Evolutionary conservation across 2,329 filamentous ascomycete genomes (phyloP), one percentile per base, ranked within the genome.

Genomic region (Pseudocercospora macadamiae): DNA sequence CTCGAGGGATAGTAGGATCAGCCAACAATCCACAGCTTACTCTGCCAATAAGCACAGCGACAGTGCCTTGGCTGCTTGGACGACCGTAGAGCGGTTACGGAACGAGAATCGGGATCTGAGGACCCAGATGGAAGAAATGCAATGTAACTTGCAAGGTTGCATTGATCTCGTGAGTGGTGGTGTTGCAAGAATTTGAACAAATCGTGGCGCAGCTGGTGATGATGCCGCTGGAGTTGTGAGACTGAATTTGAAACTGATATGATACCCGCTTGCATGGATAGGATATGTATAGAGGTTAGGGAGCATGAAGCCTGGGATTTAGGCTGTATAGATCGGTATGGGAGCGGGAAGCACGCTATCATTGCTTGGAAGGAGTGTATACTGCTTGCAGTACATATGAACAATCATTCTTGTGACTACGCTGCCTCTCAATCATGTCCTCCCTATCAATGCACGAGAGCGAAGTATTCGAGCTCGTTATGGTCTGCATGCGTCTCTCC

Each of bases 101-200:
- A 74, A 82, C 49, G 83, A 87, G 71, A 87, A 85, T 61, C 71
- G 74, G 23, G 76, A 75, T 6, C 70, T 87, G 48, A 82, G 83
- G 66, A 72, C 75, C 44, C 75, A 83, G 48, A 75, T 87, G 3
- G 76, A 77, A 9, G 78, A 82, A 52, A 73, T 87, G 32, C 82
- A 86, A 66, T 72, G 76, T 39, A 79, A 79, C 18, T 76, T 86
- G 51, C 83, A 87, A 55, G 80, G 82, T 39, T 83, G 81, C 51
- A 76, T 87, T 63, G 79, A 81, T 59, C 73, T 85, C 51, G 80
- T 85, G 45, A 36, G 39, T n/a, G 55, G 55, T n/a, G n/a, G n/a
- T n/a, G n/a, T n/a, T n/a, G n/a, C n/a, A n/a, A n/a, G n/a, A n/a
- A n/a, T n/a, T n/a, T n/a, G n/a, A n/a, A n/a, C n/a, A n/a, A n/a